Evolutionary conservation across 805 yeast species (phyloP), one percentile per base, ranked within the genome.

Genomic region (Ogataea naganishii): DNA sequence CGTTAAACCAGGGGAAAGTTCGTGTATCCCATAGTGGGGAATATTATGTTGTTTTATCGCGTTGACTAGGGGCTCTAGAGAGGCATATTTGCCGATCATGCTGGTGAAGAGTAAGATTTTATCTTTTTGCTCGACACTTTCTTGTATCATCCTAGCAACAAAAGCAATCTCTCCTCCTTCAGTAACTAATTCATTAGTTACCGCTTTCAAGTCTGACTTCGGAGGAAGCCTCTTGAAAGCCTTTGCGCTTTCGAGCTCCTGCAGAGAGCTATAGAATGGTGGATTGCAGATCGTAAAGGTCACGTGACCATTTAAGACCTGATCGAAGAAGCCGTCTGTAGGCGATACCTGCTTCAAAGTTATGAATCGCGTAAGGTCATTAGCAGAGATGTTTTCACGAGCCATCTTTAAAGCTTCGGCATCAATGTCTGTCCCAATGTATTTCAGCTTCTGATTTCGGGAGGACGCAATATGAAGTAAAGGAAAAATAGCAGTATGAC

Each of bases 281-380:
- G 77, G 77, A 39, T 70, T 70, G 41, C 76, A 69, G 43, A 71
- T 54, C 5, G 59, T 50, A 33, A 68, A 58, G 15, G 38, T 36
- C 15, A 36, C 15, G 6, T 18, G 14, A 6, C 22, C 20, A 4
- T 37, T 20, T 3, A 21, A 24, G 2, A 12, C n/a, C 2, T 23
- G 30, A 14, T 32, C 32, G 12, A 47, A 24, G 12, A 45, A 27
- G 1, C 44, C 46, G 27, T 41, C 46, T 9, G 27, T 34, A 8
- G 36, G 14, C 7, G 13, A 1, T 34, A 44, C 34, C 4, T 33
- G 10, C 3, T 32, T 6, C 9, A 51, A 21, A 3, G 25, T 6
- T 3, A 59, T 49, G 11, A 37, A 22, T 5, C 32, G 33, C 4
- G 32, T 26, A 7, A 60, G 14, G 0, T 27, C 15, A 37, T 68